phyloP scores from a whole-genome alignment of 371 early-diverging fungal species.

The Racocetra persica region DNA sequence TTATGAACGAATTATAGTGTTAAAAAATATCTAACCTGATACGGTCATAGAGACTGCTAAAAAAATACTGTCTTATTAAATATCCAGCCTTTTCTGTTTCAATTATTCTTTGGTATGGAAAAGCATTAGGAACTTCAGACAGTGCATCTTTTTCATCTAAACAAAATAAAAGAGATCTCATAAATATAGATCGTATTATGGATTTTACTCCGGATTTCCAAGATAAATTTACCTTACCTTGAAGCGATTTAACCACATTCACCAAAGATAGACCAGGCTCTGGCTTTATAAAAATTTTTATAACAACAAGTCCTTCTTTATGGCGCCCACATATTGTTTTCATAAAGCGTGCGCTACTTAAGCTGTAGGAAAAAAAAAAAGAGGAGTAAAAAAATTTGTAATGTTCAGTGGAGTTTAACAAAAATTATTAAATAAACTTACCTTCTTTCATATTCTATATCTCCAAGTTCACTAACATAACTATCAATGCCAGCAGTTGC shows the following conservation, averaged over 20 bases:
- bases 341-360: slow-evolving; percentile 92
- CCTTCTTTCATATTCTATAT: slow-evolving; percentile 79
- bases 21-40: slow-evolving; percentile 69
- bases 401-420: not conserved
- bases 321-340: slow-evolving; percentile 88
- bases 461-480: slow-evolving; percentile 75
- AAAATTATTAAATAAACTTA: slow-evolving; percentile 40
- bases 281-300: slow-evolving; percentile 93
- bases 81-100: slow-evolving; percentile 93
- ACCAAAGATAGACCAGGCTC: slow-evolving; percentile 56
- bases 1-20: not conserved
- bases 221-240: not conserved
- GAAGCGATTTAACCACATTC: slow-evolving; percentile 26
- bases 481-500: slow-evolving; percentile 73
- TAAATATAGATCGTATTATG: not conserved
- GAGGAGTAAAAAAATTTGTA: too few species aligned
- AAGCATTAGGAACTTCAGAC: slow-evolving; percentile 74
- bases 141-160: slow-evolving; percentile 74
- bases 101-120: slow-evolving; percentile 79
- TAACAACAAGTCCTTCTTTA: slow-evolving; percentile 80
- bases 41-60: slow-evolving; percentile 91
- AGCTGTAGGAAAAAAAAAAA: slow-evolving; percentile 54
- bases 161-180: not conserved
- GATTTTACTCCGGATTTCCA: too few species aligned
- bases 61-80: slow-evolving; percentile 85